Percentiles rank a stretch among this genome's conserved stretches.
Evolutionary conservation across 2,329 filamentous ascomycete genomes (phyloP).

Genomic region (Apiospora sp.): DNA sequence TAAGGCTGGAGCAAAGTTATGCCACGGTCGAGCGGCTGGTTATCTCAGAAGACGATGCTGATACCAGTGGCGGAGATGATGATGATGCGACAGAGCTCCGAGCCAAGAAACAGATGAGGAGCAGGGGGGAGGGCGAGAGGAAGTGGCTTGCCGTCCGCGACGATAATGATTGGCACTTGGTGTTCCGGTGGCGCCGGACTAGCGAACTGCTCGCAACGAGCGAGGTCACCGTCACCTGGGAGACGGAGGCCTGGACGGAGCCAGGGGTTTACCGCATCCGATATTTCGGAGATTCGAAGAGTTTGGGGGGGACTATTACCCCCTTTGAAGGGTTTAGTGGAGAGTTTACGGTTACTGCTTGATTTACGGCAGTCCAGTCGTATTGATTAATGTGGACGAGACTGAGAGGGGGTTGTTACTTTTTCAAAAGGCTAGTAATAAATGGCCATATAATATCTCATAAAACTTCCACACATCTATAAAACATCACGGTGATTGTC

Average conservation of each 20-base stretch:
- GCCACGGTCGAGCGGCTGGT: slow-evolving; percentile 74
- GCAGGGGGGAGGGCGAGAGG: background rate
- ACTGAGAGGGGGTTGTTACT: background rate
- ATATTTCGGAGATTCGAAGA: slow-evolving; percentile 85
- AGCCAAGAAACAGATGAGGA: background rate
- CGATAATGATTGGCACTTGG: slow-evolving; percentile 83
- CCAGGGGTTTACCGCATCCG: slow-evolving; percentile 75
- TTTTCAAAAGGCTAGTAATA: too few species aligned
- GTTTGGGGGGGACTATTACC: slow-evolving; percentile 65
- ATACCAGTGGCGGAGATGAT: slow-evolving; percentile 16
- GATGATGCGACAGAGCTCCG: slow-evolving; percentile 24
- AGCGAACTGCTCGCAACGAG: slow-evolving; percentile 76
- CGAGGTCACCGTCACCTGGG: slow-evolving; percentile 79
- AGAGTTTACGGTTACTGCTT: slow-evolving; percentile 50
- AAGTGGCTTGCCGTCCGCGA: slow-evolving; percentile 73
- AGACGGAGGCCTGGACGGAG: slow-evolving; percentile 67
- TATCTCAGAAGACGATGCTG: slow-evolving; percentile 30
- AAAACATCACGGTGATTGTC: too few species aligned
- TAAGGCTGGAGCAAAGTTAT: slow-evolving; percentile 79
- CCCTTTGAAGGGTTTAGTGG: slow-evolving; percentile 74
- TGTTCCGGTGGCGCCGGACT: slow-evolving; percentile 81
- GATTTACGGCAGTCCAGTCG: background rate
- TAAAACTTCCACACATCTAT: too few species aligned
- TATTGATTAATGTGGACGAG: background rate
- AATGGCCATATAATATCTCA: background rate